A percentile compares a stretch with the other conserved stretches of the same genome.
Conservation (phyloP, 352 stramenopile genomes). For the Phytophthora ramorum region DNA sequence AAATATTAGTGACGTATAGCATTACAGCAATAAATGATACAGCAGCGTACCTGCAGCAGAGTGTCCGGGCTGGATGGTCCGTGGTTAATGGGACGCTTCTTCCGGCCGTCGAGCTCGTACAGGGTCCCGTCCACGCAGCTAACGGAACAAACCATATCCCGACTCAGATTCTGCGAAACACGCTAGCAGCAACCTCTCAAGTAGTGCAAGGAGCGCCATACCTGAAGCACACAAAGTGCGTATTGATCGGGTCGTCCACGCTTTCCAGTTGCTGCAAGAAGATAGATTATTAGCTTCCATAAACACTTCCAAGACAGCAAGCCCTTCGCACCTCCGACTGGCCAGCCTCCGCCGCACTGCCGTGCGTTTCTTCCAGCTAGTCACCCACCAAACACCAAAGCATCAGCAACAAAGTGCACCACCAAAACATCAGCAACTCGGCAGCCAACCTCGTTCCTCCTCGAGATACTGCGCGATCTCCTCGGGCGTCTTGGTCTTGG, state of each 20-base stretch:
- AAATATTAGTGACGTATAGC: background rate
- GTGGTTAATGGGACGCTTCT: conserved; percentile 95
- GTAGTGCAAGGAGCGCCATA: conserved; percentile 9
- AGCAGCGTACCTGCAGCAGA: conserved; percentile 74
- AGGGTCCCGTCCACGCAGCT: conserved; percentile 91
- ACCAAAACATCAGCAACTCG: background rate
- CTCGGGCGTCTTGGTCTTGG: conserved; percentile 73
- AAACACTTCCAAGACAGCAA: background rate
- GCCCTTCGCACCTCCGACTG: conserved; percentile 79
- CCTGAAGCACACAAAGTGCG: conserved; percentile 97
- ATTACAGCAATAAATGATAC: background rate
- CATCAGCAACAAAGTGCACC: background rate
- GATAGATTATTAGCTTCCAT: background rate
- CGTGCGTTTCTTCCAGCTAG: conserved; percentile 93
- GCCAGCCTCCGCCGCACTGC: conserved; percentile 87
- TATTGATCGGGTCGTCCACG: conserved; percentile 94
- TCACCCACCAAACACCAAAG: conserved; percentile 1
- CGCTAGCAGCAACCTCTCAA: too few relatives aligned
- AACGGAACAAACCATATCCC: conserved; percentile 4
- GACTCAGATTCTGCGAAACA: background rate
- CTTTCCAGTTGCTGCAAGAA: conserved; percentile 79
- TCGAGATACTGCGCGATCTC: conserved; percentile 91
- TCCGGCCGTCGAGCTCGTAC: conserved; percentile 97
- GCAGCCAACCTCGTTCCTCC: conserved; percentile 81
- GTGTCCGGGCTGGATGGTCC: conserved; percentile 86